These are phyloP conservation scores for Rhynchospora pubera DNA, from an alignment of 176 grass and related monocot genomes.

Conservation along the genomic window DNA sequence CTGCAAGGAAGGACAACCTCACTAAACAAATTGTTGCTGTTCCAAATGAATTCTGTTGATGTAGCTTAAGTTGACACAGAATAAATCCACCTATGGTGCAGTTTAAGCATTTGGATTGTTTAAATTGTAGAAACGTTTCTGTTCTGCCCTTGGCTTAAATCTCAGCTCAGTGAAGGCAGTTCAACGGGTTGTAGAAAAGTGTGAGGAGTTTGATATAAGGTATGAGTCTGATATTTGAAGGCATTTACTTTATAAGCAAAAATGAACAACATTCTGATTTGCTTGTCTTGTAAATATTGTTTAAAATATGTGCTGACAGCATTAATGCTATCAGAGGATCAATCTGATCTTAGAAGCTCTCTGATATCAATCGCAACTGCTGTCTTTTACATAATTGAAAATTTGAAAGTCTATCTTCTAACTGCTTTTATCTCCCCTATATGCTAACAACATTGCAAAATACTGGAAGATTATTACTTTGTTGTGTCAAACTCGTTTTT, in stretches of 20 bases:
- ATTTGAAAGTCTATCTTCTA: too few species aligned
- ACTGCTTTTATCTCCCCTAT: neutral
- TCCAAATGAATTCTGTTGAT: neutral
- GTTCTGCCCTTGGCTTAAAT: constrained; percentile 68
- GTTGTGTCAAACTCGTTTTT: neutral
- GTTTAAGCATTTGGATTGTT: constrained; percentile 3
- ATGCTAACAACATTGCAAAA: neutral
- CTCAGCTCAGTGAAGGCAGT: constrained; percentile 61
- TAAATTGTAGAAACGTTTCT: constrained; percentile 60
- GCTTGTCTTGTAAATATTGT: too few species aligned
- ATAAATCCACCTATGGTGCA: too few species aligned
- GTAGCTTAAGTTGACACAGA: neutral
- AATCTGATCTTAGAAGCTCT: neutral
- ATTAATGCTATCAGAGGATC: neutral
- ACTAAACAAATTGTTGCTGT: neutral
- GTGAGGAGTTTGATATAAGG: constrained; percentile 69
- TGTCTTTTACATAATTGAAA: too few species aligned
- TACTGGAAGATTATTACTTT: neutral
- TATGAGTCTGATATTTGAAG: neutral
- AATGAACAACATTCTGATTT: too few species aligned
- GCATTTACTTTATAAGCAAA: neutral
- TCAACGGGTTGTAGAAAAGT: constrained; percentile 53
- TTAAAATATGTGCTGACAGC: too few species aligned
- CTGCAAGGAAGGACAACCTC: neutral
- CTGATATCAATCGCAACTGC: too few species aligned